A percentile compares a stretch with the other conserved stretches of the same genome.
Conservation (phyloP, 495 filamentous ascomycete genomes). For the Aspergillus ostianus region DNA sequence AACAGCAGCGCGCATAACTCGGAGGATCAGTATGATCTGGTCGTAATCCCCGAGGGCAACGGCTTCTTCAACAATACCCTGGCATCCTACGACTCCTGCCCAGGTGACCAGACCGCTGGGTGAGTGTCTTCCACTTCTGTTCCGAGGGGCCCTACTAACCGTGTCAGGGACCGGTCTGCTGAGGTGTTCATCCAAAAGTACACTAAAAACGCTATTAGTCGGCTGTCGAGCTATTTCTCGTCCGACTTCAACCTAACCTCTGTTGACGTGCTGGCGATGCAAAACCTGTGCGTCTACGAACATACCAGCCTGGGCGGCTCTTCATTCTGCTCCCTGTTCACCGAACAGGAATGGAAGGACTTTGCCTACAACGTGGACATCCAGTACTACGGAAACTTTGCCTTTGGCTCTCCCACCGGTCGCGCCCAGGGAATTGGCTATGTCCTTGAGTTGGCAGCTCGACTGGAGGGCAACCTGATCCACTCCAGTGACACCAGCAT, state of each 20-base stretch:
- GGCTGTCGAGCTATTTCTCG: slow-evolving; percentile 28
- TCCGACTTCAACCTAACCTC: slow-evolving; percentile 48
- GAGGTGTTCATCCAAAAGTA: slow-evolving; percentile 23
- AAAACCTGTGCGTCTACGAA: slow-evolving; percentile 42
- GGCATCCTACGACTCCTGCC: slow-evolving; percentile 40
- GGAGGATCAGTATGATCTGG: slow-evolving; percentile 40
- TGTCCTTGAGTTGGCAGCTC: slow-evolving; percentile 59
- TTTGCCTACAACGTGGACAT: slow-evolving; percentile 59
- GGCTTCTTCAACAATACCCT: slow-evolving; percentile 51
- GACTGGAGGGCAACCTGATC: slow-evolving; percentile 52
- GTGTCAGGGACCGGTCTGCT: slow-evolving; percentile 42
- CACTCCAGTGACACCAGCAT: slow-evolving; percentile 53
- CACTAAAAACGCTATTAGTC: slow-evolving; percentile 23
- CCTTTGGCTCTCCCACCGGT: slow-evolving; percentile 59
- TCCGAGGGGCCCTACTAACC: slow-evolving; percentile 20
- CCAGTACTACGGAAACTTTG: slow-evolving; percentile 55
- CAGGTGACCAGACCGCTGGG: slow-evolving; percentile 16
- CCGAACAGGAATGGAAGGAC: slow-evolving; percentile 54
- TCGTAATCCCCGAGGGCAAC: slow-evolving; percentile 46
- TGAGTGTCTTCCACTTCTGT: slow-evolving; percentile 4
- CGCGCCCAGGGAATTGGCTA: slow-evolving; percentile 64
- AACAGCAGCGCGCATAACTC: slow-evolving; percentile 36
- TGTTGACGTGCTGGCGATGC: slow-evolving; percentile 53
- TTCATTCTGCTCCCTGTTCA: slow-evolving; percentile 55
- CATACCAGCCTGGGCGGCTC: slow-evolving; percentile 26